Base-by-base conservation (phyloP, 441 rosid genomes). In the Melastoma candidum region DNA sequence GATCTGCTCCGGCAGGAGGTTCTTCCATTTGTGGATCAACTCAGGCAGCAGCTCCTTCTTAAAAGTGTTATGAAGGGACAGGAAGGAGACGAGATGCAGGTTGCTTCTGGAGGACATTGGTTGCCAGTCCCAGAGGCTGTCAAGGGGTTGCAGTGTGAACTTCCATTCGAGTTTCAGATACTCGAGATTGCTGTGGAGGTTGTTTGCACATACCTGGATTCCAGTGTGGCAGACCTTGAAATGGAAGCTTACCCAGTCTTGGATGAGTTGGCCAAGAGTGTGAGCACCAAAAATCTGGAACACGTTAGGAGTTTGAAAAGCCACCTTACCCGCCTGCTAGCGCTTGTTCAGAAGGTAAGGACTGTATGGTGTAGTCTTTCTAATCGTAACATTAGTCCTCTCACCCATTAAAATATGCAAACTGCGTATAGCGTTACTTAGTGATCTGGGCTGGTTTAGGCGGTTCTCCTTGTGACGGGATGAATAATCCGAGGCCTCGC, bases 111-210 rank as follows among this genome's bases (percentile, higher is more conserved):
- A 53, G 69, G 71, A 26, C 78, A 63, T 11, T 60, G 82, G 80
- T 36, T 71, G 46, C 90, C 82, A 64, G 76, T 77, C 68, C 81
- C 82, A 2, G 97, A 85, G 69, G 83, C 77, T 29, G 82, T 48
- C 50, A 97, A 88, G 58, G 89, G 94, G n/a, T 68, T 79, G 59
- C 90, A 86, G 55, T 64, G 70, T 58, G 95, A 88, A 69, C 96
- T 89, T 53, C 97, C 96, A 4, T 93, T 93, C 63, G 99, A 89
- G 68, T 83, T 93, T 75, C 95, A 89, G 67, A 96, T 93, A 61
- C 84, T 93, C 44, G 99, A 93, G 82, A 83, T 89, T 54, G 99
- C 99, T 13, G 72, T 93, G 2, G 93, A 93, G 69, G 79, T 80
- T 46, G 93, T 86, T 46, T 93, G 96, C 57, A 73, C 84, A 1